Evolutionary conservation across 73 alveolate genomes (phyloP), one percentile per base, ranked within the genome.

Genomic region (Symbiodinium natans): DNA sequence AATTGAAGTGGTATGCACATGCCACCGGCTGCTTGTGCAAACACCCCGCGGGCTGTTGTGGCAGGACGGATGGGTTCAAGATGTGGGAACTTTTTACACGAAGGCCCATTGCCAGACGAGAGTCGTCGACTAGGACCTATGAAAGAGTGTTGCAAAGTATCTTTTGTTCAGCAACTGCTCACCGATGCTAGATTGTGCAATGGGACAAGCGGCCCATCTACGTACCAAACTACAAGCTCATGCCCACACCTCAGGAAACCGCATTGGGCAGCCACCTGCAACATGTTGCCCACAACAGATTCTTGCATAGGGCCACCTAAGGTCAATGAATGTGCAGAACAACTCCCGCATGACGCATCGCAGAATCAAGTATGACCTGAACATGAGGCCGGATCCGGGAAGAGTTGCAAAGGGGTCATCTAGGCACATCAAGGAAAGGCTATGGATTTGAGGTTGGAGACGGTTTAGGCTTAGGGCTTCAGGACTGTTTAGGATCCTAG

Each of bases 161-260:
- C n/a, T n/a, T n/a, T n/a, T n/a, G n/a, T n/a, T n/a, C n/a, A n/a
- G n/a, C n/a, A n/a, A n/a, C 59, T 9, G 59, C 59, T 46, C 59
- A 13, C 59, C 6, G 59, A 46, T 25, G 80, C 52, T 89, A 92
- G 98, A 83, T 92, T 27, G 92, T 92, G 23, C 98, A 92, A 92
- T 92, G 98, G 98, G 98, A 92, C 92, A 92, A 92, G 92, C 92
- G 98, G 15, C 98, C 98, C 42, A 92, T 92, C 83, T 92, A 92
- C 41, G 92, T 92, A 46, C 98, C 98, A 13, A 92, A 92, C 43
- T 77, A 41, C 21, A 80, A 92, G 42, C 36, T 92, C 59, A 92
- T 92, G 98, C 31, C 83, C 25, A 8, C 3, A 21, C 59, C 92
- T 42, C n/a, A 48, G 8, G 17, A n/a, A n/a, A n/a, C n/a, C n/a